Conservation (phyloP, 768 basidiomycete species). For the Sutorius australiensis region DNA sequence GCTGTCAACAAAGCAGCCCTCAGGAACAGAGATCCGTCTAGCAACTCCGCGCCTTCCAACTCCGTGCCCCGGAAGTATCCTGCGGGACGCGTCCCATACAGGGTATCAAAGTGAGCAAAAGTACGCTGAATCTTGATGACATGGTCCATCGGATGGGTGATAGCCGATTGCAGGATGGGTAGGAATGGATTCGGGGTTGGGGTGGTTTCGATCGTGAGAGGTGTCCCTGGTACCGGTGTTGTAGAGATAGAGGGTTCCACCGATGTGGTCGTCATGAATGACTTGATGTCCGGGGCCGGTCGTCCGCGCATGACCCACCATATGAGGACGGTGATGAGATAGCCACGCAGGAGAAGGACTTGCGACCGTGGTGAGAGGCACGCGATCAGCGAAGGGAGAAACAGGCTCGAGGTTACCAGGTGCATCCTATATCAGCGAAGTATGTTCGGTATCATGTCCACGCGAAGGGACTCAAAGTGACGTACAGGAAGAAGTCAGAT, state of each 20-base stretch:
- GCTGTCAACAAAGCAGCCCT: constrained; percentile 29
- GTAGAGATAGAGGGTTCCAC: constrained; percentile 11
- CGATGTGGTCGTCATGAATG: constrained; percentile 29
- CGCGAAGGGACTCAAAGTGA: background rate
- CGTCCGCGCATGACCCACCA: constrained; percentile 32
- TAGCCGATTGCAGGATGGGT: constrained; percentile 35
- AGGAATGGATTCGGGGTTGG: constrained; percentile 39
- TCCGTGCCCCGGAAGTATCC: constrained; percentile 30
- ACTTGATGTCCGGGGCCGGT: constrained; percentile 29
- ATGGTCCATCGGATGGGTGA: constrained; percentile 36
- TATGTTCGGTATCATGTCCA: background rate
- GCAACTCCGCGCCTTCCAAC: constrained; percentile 28
- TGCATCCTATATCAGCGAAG: constrained; percentile 22
- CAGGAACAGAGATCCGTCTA: constrained; percentile 38
- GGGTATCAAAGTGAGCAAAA: constrained; percentile 30
- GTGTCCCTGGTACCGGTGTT: background rate
- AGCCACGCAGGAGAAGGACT: constrained; percentile 28
- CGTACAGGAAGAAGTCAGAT: constrained; percentile 50
- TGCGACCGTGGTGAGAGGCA: constrained; percentile 14
- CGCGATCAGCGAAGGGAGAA: constrained; percentile 25
- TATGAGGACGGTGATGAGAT: constrained; percentile 20
- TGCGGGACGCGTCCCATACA: constrained; percentile 27
- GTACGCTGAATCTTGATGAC: constrained; percentile 32
- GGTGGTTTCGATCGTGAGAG: constrained; percentile 11
- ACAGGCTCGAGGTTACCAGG: constrained; percentile 29